Conservation (phyloP, 805 yeast genomes). For the Candida xiaguanensis region DNA sequence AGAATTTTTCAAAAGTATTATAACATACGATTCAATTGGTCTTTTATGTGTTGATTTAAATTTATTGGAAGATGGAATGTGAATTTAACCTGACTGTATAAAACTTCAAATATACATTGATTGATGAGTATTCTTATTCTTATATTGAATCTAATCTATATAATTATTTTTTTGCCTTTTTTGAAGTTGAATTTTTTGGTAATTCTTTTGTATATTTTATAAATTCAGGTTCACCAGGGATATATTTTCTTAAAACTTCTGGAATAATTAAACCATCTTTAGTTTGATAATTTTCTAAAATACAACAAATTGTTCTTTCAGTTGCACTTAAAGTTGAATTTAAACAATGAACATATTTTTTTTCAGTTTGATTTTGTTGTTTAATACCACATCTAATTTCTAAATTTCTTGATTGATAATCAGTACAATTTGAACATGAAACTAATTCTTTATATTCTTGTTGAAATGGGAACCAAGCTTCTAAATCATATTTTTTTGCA, state of each 20-base stretch:
- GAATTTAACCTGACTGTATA: too few species aligned
- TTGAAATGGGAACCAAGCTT: conserved; percentile 99
- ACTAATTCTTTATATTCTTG: conserved; percentile 97
- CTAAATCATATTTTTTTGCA: conserved; percentile 97
- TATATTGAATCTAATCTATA: too few species aligned
- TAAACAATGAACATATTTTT: conserved; percentile 97
- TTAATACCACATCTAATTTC: conserved; percentile 99
- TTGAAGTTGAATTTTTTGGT: conserved; percentile 91
- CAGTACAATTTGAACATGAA: conserved; percentile 98
- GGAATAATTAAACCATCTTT: conserved; percentile 93
- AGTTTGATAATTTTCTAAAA: conserved; percentile 96
- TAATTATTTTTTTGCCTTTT: conserved; percentile 29
- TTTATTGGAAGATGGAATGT: too few species aligned
- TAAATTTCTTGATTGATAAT: conserved; percentile 96
- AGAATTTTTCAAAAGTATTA: too few species aligned
- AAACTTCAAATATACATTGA: too few species aligned
- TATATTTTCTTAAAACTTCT: conserved; percentile 90
- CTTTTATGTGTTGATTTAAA: too few species aligned
- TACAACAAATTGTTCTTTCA: conserved; percentile 96
- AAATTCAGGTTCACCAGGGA: conserved; percentile 98
- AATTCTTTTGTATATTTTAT: conserved; percentile 85
- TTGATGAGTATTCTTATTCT: too few species aligned
- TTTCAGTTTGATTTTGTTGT: conserved; percentile 89
- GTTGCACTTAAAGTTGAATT: conserved; percentile 97
- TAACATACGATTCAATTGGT: too few species aligned